Conservation (phyloP, 2,329 filamentous ascomycete genomes). For the Scortechinia acanthostroma region DNA sequence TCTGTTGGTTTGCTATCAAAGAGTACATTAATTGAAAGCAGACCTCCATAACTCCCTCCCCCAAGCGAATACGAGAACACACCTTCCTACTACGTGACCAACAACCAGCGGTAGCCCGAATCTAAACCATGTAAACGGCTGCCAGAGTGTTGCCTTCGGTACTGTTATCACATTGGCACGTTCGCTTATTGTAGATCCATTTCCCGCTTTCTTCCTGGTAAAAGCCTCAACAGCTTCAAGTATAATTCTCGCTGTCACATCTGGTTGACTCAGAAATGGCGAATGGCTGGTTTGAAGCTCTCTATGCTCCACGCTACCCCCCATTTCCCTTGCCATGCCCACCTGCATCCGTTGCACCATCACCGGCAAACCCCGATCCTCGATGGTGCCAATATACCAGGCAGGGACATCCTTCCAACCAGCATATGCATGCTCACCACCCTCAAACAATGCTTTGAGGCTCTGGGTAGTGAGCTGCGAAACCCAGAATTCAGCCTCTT, state of each 20-base stretch:
- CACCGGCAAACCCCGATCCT: conserved; percentile 30
- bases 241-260: conserved; percentile 26
- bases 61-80: conserved; percentile 10
- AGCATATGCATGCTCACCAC: conserved; percentile 29
- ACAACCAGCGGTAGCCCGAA: conserved; percentile 8
- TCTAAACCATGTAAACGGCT: conserved; percentile 11
- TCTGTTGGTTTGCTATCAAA: no score
- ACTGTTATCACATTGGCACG: background rate
- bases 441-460: conserved; percentile 33
- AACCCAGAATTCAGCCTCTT: conserved; percentile 32
- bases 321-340: conserved; percentile 25
- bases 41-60: conserved; percentile 9
- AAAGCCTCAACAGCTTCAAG: conserved; percentile 23
- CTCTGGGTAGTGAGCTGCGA: conserved; percentile 28
- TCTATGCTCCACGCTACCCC: conserved; percentile 21
- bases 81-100: conserved; percentile 11
- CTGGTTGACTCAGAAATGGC: conserved; percentile 35
- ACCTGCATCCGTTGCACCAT: conserved; percentile 26
- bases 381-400: conserved; percentile 33
- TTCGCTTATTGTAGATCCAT: background rate
- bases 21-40: no score
- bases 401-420: conserved; percentile 37
- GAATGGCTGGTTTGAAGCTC: conserved; percentile 37
- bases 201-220: conserved; percentile 4
- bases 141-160: conserved; percentile 6